Evolutionary conservation across 768 basidiomycete species (phyloP).

Genomic region (Strobilomyces echinocephalus): DNA sequence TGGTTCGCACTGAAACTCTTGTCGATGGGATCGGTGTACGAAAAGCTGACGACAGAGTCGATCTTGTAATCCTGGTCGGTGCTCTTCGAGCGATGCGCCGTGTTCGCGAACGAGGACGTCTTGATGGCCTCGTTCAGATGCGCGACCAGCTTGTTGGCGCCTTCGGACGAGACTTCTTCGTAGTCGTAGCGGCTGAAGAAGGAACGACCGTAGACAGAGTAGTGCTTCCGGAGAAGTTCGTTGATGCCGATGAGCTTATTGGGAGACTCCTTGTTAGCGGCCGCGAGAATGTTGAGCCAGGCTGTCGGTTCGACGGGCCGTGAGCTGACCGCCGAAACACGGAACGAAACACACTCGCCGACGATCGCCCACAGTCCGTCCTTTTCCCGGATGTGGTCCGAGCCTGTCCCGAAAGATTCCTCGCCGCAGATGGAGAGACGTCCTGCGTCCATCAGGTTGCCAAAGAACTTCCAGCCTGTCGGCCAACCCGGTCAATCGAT

Average conservation of each 20-base stretch:
- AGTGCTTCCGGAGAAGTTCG: constrained; percentile 83
- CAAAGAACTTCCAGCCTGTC: constrained; percentile 99
- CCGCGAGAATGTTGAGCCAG: constrained; percentile 96
- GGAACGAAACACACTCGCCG: constrained; percentile 46
- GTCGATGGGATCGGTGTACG: constrained; percentile 99
- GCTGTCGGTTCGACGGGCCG: constrained; percentile 43
- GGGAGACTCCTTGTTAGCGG: constrained; percentile 72
- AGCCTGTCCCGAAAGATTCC: constrained; percentile 99
- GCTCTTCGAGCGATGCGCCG: constrained; percentile 60
- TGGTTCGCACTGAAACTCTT: constrained; percentile 90
- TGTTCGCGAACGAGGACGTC: constrained; percentile 62
- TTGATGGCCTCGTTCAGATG: constrained; percentile 70
- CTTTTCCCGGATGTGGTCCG: constrained; percentile 99
- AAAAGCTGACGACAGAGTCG: constrained; percentile 76
- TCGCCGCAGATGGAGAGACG: constrained; percentile 97
- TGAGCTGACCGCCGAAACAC: constrained; percentile 5
- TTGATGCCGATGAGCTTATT: constrained; percentile 84
- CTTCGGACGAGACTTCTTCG: constrained; percentile 92
- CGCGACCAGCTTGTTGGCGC: constrained; percentile 80
- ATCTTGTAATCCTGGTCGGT: constrained; percentile 73
- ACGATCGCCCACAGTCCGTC: constrained; percentile 98
- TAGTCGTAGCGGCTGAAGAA: constrained; percentile 99
- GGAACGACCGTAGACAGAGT: constrained; percentile 88
- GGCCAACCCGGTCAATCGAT: neutral
- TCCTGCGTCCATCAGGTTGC: constrained; percentile 99